These are phyloP conservation scores for Aureobasidium mangrovei DNA, from an alignment of 2,329 filamentous ascomycete genomes.

Conservation along the genomic window DNA sequence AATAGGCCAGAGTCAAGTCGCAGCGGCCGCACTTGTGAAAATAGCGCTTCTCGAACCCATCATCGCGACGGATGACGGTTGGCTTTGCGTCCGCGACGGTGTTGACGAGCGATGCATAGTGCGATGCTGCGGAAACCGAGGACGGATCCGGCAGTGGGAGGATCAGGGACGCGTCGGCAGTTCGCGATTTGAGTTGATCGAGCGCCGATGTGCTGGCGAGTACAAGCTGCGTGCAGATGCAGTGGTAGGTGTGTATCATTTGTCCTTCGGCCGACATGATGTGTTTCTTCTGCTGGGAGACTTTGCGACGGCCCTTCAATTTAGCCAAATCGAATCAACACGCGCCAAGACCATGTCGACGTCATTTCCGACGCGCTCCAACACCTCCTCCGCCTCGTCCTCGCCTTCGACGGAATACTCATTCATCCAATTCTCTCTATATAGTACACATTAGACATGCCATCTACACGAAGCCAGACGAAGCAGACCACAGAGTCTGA, in stretches of 20 bases:
- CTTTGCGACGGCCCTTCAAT: background rate
- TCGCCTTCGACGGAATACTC: background rate
- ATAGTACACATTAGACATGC: background rate
- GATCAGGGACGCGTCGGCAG: slow-evolving; percentile 1
- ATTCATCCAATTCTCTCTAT: background rate
- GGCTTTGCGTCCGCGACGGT: slow-evolving; percentile 40
- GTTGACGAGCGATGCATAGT: slow-evolving; percentile 45
- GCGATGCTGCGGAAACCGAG: slow-evolving; percentile 8
- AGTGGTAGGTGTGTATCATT: slow-evolving; percentile 49
- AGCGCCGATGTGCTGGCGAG: slow-evolving; percentile 51
- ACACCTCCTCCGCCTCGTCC: background rate
- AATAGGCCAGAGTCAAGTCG: slow-evolving; percentile 53
- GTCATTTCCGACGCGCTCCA: background rate
- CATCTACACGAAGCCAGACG: background rate
- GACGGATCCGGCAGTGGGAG: slow-evolving; percentile 6
- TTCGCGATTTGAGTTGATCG: slow-evolving; percentile 18
- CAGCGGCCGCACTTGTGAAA: slow-evolving; percentile 53
- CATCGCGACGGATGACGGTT: slow-evolving; percentile 28
- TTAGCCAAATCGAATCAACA: background rate
- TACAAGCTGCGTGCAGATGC: slow-evolving; percentile 58
- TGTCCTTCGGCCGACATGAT: slow-evolving; percentile 3
- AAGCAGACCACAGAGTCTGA: no score
- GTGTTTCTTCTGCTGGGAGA: background rate
- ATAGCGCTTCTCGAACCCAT: slow-evolving; percentile 60
- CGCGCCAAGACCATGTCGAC: background rate